These are phyloP conservation scores for Podospora appendiculata DNA, from an alignment of 495 filamentous ascomycete genomes.

Conservation along the genomic window DNA sequence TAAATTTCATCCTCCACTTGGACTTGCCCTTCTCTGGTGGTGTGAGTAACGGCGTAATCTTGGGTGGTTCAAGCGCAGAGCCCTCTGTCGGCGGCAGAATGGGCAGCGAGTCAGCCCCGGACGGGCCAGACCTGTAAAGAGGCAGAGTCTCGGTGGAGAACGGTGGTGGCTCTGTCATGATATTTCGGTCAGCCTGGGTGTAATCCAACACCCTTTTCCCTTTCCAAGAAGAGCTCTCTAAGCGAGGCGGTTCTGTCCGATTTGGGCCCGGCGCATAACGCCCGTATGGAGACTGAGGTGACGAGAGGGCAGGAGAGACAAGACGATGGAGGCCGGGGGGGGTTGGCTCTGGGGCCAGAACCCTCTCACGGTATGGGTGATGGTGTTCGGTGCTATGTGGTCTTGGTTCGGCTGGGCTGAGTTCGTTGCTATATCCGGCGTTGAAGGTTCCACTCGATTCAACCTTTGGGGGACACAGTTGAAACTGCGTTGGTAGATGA, in stretches of 20 bases:
- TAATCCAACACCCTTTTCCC: neutral
- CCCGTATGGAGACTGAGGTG: neutral
- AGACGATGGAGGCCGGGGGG: neutral
- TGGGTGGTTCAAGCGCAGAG: slow-evolving; percentile 2
- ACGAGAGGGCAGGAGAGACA: neutral
- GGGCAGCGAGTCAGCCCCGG: neutral
- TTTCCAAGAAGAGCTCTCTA: neutral
- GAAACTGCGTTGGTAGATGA: slow-evolving; percentile 25
- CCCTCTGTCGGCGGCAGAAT: neutral
- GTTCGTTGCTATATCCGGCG: slow-evolving; percentile 7
- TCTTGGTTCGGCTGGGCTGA: neutral
- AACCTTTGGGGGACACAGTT: slow-evolving; percentile 18
- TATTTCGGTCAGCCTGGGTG: neutral
- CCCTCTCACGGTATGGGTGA: neutral
- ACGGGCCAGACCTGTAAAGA: neutral
- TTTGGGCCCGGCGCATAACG: neutral
- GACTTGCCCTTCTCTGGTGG: slow-evolving; percentile 20
- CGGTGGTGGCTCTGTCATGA: neutral
- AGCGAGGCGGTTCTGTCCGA: neutral
- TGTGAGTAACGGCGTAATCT: slow-evolving; percentile 8
- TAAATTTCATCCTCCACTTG: slow-evolving; percentile 24
- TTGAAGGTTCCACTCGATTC: slow-evolving; percentile 13
- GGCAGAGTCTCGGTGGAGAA: neutral
- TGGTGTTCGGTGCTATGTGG: neutral
- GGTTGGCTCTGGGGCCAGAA: neutral